Evolutionary conservation across 805 yeast genomes (phyloP).

Genomic region (Schizosaccharomyces osmophilus): DNA sequence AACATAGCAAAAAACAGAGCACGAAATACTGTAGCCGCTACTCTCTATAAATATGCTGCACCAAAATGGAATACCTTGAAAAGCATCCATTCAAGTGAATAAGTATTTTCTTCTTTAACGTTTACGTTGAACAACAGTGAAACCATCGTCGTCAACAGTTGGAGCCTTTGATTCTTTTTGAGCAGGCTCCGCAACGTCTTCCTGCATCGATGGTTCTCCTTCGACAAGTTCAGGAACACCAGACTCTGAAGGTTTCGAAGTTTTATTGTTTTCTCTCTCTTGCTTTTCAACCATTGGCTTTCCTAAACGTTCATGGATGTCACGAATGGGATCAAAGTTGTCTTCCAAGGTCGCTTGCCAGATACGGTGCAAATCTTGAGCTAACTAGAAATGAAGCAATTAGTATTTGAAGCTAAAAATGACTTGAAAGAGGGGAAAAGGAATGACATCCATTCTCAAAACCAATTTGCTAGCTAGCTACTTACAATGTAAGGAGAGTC

Average conservation of each 20-base stretch:
- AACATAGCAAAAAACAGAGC: too few relatives aligned
- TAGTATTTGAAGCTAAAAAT: conserved; percentile 1
- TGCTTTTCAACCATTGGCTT: conserved; percentile 16
- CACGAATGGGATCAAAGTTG: conserved; percentile 23
- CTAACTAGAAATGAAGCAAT: conserved; percentile 33
- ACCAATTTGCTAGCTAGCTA: conserved; percentile 18
- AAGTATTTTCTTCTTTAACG: not conserved
- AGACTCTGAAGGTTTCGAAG: conserved; percentile 10
- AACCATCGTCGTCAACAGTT: conserved; percentile 79
- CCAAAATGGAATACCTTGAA: not conserved
- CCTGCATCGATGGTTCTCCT: conserved; percentile 12
- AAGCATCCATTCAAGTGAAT: not conserved
- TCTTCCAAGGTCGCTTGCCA: conserved; percentile 28
- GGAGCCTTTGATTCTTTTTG: conserved; percentile 17
- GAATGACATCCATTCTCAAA: too few relatives aligned
- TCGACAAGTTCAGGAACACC: not conserved
- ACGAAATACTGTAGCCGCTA: too few relatives aligned
- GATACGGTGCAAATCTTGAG: conserved; percentile 22
- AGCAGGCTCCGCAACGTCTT: not conserved
- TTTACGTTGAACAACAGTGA: conserved; percentile 43
- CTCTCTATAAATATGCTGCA: too few relatives aligned
- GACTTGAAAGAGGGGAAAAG: too few relatives aligned
- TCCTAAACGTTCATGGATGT: conserved; percentile 4
- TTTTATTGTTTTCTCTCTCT: conserved; percentile 7
- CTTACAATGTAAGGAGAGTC: conserved; percentile 54